phyloP scores from a whole-genome alignment of 768 basidiomycete species.

The Chlorophyllum brunneum region DNA sequence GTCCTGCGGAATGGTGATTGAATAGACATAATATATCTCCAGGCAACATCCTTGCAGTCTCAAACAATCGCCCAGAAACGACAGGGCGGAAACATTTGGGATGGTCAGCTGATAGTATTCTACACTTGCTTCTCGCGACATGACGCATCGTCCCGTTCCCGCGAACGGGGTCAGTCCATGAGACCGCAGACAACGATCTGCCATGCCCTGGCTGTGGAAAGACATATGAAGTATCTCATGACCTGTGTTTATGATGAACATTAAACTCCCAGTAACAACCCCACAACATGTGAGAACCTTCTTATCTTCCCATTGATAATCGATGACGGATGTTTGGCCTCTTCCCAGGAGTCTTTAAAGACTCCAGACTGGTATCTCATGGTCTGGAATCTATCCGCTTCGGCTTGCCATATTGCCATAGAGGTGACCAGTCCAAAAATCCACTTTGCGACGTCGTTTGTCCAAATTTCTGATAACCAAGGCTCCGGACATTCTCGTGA shows the following conservation, averaged over 20 bases:
- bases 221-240: not conserved
- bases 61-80: no score
- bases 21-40: no score
- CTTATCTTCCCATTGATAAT: constrained; percentile 5
- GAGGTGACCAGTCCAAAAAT: no score
- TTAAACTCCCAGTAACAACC: not conserved
- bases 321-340: not conserved
- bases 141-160: not conserved
- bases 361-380: no score
- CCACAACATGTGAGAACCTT: not conserved
- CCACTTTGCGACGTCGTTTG: no score
- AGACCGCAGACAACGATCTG: not conserved
- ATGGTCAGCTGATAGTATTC: not conserved
- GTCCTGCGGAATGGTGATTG: no score
- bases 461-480: no score
- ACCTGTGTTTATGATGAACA: not conserved
- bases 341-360: not conserved
- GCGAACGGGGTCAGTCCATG: not conserved
- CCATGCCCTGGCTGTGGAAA: not conserved
- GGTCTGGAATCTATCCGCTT: not conserved
- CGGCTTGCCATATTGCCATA: no score
- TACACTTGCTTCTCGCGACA: not conserved
- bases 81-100: not conserved
- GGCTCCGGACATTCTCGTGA: no score
- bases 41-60: no score